Evolutionary conservation across 768 basidiomycete species (phyloP), one percentile per base, ranked within the genome.

Genomic region (Leccinum boreale): DNA sequence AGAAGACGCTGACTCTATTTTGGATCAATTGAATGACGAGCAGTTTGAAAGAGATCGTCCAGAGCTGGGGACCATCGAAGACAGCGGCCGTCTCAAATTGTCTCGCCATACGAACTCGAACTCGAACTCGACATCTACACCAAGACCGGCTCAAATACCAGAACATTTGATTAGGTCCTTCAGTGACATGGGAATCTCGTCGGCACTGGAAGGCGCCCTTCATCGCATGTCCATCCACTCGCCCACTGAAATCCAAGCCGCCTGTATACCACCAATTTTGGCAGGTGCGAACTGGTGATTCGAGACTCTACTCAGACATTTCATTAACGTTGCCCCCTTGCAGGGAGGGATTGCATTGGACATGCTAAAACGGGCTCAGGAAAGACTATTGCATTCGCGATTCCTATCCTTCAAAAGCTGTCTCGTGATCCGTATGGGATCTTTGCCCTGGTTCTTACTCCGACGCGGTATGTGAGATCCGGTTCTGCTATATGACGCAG

Each of bases 361-460:
- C 94, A 96, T 62, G 94, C 97, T 1, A 95, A 98, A 75, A 99
- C 97, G 0, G 97, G 97, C 53, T 94, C 92, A 2, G 96, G 96
- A 66, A 99, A 99, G 76, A 99, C 97, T 0, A 85, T 99, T 58
- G 95, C 97, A 1, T 99, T 99, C 64, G 97, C 96, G 1, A 74
- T 98, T 5, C 97, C 97, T 5, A 98, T 98, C 56, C 77, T 98
- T 7, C 94, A 99, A 71, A 84, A 84, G 65, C 80, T 99, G 31
- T 85, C 90, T 1, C 76, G 80, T 5, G 96, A 98, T 73, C 96
- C 97, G 1, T 97, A 92, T 65, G 97, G 96, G 2, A 90, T 98
- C 47, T 98, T 89, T 70, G 94, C 94, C 0, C 79, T 98, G 14
- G 85, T 99, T 1, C 76, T 99, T 21, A 98, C 97, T 15, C 97